Percentiles rank a stretch among this genome's conserved stretches.
Evolutionary conservation across 1,284 basidiomycete species (phyloP).

Genomic region (Xerocomus minutiporus): DNA sequence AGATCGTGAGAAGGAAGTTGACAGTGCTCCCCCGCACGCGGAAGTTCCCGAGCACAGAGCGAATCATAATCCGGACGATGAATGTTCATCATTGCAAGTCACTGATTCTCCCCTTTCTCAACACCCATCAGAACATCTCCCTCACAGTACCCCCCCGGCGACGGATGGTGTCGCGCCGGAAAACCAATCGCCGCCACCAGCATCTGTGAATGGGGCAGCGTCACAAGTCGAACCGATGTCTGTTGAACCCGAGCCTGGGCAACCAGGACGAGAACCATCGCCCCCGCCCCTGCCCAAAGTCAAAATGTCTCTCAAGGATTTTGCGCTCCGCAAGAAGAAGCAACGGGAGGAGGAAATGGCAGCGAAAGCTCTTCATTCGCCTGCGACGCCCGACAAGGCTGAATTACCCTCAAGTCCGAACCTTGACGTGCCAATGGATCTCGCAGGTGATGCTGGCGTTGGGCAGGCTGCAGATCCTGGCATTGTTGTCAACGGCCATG

Average conservation of each 20-base stretch:
- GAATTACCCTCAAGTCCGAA: conserved; percentile 21
- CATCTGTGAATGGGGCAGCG: conserved; percentile 2
- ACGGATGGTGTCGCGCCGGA: not conserved
- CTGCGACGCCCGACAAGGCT: conserved; percentile 16
- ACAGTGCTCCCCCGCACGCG: not conserved
- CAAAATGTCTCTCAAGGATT: conserved; percentile 48
- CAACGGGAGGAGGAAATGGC: conserved; percentile 39
- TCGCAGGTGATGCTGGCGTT: conserved; percentile 3
- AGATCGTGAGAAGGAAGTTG: conserved; percentile 3
- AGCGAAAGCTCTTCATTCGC: conserved; percentile 26
- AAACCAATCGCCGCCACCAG: not conserved
- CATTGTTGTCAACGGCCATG: conserved; percentile 4
- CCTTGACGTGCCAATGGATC: conserved; percentile 15
- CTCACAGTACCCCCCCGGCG: not conserved
- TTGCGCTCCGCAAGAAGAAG: conserved; percentile 44
- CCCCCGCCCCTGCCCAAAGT: conserved; percentile 38
- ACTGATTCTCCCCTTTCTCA: conserved; percentile 6
- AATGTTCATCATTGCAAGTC: not conserved
- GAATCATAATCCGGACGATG: not conserved
- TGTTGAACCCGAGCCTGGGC: conserved; percentile 9
- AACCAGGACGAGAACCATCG: conserved; percentile 14
- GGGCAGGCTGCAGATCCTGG: not conserved
- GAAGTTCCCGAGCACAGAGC: not conserved
- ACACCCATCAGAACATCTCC: not conserved
- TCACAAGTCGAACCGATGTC: conserved; percentile 8